Base-by-base conservation (phyloP, 2,329 filamentous ascomycete species). In the Macroventuria anomochaeta region DNA sequence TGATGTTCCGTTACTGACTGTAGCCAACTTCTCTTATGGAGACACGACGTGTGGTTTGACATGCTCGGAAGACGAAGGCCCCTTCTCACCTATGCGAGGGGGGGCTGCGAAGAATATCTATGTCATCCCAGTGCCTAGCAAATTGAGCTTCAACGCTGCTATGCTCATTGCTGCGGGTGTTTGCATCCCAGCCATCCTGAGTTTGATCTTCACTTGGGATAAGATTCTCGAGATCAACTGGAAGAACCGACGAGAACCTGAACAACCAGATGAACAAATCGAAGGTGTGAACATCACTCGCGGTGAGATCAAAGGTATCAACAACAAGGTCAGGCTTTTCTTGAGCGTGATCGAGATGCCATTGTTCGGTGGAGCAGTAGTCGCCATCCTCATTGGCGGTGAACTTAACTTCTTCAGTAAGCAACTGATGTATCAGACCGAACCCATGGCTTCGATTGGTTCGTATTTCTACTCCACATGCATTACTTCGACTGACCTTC, bases 171-270 rank as follows among this genome's bases (percentile, higher is more conserved):
- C 84, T 0, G 85, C 85, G 2, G 87, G 83, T 2, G 88, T 85
- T 55, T 88, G 85, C 53, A 81, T 89, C 2, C 85, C 86, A 0
- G 84, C 85, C 1, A 80, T 88, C 8, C 71, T 89, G 0, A 85
- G 83, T 7, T 71, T 88, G 7, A 75, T 84, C 0, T 85, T 81
- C 0, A 88, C 85, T 72, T 85, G 83, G 81, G 82, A 84, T 57
- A 87, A 85, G 62, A 87, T 89, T 4, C 69, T 87, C 2, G 80
- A 87, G 55, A 80, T 81, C 42, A 87, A 87, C 53, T 86, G 83
- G 83, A 83, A 78, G 57, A 75, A 70, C 33, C 71, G 74, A 0
- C 79, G 77, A 32, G 75, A 76, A 23, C 51, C 56, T 1, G 61
- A 71, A 17, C 60, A 61, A 8, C 57, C 60, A 2, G 69, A 83